phyloP scores from a whole-genome alignment of 768 basidiomycete species.

The Sarcodon aspratus region DNA sequence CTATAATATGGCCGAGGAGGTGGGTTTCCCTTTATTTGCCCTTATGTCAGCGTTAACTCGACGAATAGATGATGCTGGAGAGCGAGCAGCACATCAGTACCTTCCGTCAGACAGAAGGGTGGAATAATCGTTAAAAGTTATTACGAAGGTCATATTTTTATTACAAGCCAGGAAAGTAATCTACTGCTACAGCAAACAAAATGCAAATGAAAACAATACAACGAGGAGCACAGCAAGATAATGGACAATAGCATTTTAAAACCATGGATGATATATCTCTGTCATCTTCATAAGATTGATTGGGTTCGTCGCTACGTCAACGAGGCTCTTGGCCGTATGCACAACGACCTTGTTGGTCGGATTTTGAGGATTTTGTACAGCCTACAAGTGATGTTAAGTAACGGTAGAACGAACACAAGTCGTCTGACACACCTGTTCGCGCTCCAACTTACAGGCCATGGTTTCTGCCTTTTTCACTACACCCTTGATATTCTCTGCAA shows the following conservation, averaged over 20 bases:
- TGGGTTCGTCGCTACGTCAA: conserved; percentile 82
- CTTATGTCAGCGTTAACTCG: not conserved
- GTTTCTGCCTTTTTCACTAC: conserved; percentile 74
- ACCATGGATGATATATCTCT: conserved; percentile 82
- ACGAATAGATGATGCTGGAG: conserved; percentile 60
- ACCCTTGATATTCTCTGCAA: conserved; percentile 50
- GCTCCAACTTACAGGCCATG: conserved; percentile 79
- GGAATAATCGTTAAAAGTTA: conserved; percentile 11
- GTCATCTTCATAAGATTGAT: conserved; percentile 77
- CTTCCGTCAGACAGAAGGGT: conserved; percentile 73
- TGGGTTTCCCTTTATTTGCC: conserved; percentile 24
- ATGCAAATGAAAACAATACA: not conserved
- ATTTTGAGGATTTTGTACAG: conserved; percentile 18
- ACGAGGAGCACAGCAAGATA: no score
- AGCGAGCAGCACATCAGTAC: conserved; percentile 55
- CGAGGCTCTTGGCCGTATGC: conserved; percentile 73
- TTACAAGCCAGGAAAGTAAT: conserved; percentile 3
- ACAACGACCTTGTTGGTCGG: conserved; percentile 43
- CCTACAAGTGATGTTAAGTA: conserved; percentile 10
- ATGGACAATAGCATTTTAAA: conserved; percentile 24
- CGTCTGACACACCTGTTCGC: conserved; percentile 53
- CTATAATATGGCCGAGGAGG: conserved; percentile 86
- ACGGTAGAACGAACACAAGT: not conserved
- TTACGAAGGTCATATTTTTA: conserved; percentile 1
- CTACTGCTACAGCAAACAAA: conserved; percentile 4